Evolutionary conservation across 129 eudicot genomes (phyloP).

Genomic region (sunflower (Helianthus annuus)): HanXRQr2.0-SUNRISE NC_035444.2:27588813-27589312

Average conservation of each 20-base stretch:
- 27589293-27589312: not conserved
- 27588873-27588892: slow-evolving; percentile 15
- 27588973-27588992: not conserved
- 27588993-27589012: not conserved
- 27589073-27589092: not conserved
- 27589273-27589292: not conserved
- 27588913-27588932: not conserved
- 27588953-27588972: not conserved
- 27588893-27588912: not conserved
- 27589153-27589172: not conserved
- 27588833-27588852: slow-evolving; percentile 17
- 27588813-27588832: slow-evolving; percentile 28
- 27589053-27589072: not conserved
- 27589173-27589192: slow-evolving; percentile 3
- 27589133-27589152: not conserved
- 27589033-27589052: not conserved
- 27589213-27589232: not conserved
- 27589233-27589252: not conserved
- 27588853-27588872: slow-evolving; percentile 12
- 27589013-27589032: not conserved
- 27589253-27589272: not conserved
- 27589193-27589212: not conserved
- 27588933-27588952: slow-evolving; percentile 8
- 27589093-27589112: not conserved
- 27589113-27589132: not conserved